These are phyloP conservation scores for Daedalea quercina DNA, from an alignment of 768 basidiomycete species.

Conservation along the genomic window DNA sequence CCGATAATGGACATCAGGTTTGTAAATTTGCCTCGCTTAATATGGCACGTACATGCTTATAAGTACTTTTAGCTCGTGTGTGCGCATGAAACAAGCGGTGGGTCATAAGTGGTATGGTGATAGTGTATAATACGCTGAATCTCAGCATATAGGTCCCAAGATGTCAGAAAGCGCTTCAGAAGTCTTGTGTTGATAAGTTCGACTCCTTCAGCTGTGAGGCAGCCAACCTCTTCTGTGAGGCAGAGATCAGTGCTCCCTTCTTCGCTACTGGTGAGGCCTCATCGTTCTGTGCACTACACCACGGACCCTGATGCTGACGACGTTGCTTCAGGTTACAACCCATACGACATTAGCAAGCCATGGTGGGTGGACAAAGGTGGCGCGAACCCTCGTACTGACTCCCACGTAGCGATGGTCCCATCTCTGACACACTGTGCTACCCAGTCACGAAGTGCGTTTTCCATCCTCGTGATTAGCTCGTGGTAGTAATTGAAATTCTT, in stretches of 20 bases:
- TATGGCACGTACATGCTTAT: neutral
- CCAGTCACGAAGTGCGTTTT: conserved; percentile 38
- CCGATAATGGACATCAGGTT: conserved; percentile 43
- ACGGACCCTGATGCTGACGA: neutral
- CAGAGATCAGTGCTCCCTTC: conserved; percentile 21
- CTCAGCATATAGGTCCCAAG: conserved; percentile 29
- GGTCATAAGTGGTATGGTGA: too few relatives aligned
- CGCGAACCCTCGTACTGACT: neutral
- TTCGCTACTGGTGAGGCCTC: conserved; percentile 22
- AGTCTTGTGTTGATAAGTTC: conserved; percentile 34
- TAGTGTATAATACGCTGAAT: too few relatives aligned
- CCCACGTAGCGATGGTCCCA: conserved; percentile 30
- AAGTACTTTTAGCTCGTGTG: conserved; percentile 25
- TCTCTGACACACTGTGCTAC: conserved; percentile 49
- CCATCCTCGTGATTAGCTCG: neutral
- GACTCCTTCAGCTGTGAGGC: conserved; percentile 37
- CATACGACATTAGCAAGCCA: conserved; percentile 62
- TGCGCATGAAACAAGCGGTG: conserved; percentile 40
- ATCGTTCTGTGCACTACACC: neutral
- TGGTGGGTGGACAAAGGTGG: conserved; percentile 27
- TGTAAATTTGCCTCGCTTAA: neutral
- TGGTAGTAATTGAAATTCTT: too few relatives aligned
- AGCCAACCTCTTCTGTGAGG: conserved; percentile 32
- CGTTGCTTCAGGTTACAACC: conserved; percentile 33
- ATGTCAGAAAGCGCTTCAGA: conserved; percentile 32